Base-by-base conservation (phyloP, 148 eudicot species). In the Persicaria tinctoria region DNA sequence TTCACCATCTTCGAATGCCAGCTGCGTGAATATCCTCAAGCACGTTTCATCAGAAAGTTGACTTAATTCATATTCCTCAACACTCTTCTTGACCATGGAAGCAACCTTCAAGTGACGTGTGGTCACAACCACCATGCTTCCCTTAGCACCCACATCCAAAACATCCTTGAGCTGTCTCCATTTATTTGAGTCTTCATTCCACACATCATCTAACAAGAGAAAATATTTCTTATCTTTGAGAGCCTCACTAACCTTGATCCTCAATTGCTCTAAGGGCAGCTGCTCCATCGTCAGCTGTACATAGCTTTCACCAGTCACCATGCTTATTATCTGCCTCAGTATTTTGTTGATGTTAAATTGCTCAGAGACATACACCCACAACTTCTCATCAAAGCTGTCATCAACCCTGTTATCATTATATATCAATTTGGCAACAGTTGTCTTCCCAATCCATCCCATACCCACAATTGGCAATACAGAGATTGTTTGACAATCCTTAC, bases 371-470 rank as follows among this genome's bases (percentile, higher is more conserved):
- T 51, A 62, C 38, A 72, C 78, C 85, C 85, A 83, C 47, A 77
- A 7, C 51, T 53, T 83, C 13, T n/a, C 6, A 0, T 73, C 56
- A 72, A 79, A 80, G 8, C 47, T 54, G 0, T 57, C 14, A 46
- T 3, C 48, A 66, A 66, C 13, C 70, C 47, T 66, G 0, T 48
- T 9, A 48, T 83, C 78, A 41, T 75, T 83, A 14, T 45, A 83
- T 1, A 79, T 77, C 10, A 80, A 38, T 45, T 77, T 55, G 7
- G 82, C 82, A 27, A 83, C 73, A 4, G 80, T 63, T 3, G 85
- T 82, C 46, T 82, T 82, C 14, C 84, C 81, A 8, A 82, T 17
- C 41, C 85, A 82, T 27, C 79, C 82, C 0, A 68, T 6, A 0
- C 85, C 82, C 4, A 76, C 72, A 10, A 79, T 76, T 2, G 73